Evolutionary conservation across 768 basidiomycete species (phyloP), one percentile per base, ranked within the genome.

Genomic region (Infundibulicybe gibba): DNA sequence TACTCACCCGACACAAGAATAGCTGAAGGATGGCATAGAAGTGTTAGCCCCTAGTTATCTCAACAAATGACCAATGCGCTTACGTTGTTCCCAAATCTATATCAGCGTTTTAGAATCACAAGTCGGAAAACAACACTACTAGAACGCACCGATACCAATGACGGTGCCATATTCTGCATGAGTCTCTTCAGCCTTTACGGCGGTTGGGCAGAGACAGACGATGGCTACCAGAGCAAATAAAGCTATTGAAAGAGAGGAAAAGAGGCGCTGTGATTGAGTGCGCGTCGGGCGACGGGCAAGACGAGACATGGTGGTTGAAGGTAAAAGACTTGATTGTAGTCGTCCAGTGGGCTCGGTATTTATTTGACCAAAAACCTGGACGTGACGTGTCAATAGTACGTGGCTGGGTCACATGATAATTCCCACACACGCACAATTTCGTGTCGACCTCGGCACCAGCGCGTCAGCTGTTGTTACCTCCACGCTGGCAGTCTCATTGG

Each of bases 1-100:
- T 2, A 75, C 87, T 65, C 52, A 91, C 90, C 89, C 94, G 60
- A 97, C 94, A 74, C 94, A 97, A 53, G 94, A 97, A 72, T 97
- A 93, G 57, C 89, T 93, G 41, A 11, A 8, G 25, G 25, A 32
- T 39, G 54, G 51, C 48, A 60, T 54, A n/a, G 30, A 45, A 54
- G 45, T 21, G 62, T 66, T 42, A 69, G 60, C 48, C 25, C 49
- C 43, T 47, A 19, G 13, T 5, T 2, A 13, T 13, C 15, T 13
- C 34, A 43, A 44, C 13, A 6, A 8, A 30, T 30, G 40, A 21
- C 42, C 43, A 6, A 1, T 35, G 43, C 13, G 3, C 75, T 55
- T 77, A 90, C 79, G 90, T 92, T 54, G 93, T 97, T 72, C 93
- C 93, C 72, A 95, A 73, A 76, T 95, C 92, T 88, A 61, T 43